Percentiles rank a stretch among this genome's conserved stretches.
Evolutionary conservation across 2,329 filamentous ascomycete species (phyloP).

Genomic region (Curvularia sp.): DNA sequence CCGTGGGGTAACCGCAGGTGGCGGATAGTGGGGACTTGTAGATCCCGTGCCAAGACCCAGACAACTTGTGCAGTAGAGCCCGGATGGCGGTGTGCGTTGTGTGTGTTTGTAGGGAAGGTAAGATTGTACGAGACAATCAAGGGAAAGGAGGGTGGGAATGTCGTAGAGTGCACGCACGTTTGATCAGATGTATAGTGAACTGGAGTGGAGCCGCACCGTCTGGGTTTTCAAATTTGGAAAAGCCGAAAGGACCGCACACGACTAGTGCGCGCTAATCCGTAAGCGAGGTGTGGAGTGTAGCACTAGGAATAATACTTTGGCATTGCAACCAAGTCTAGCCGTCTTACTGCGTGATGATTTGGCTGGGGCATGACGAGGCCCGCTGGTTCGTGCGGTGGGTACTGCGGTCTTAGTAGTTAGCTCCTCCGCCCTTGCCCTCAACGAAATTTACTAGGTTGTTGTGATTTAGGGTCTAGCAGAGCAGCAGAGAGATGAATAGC

Average conservation of each 20-base stretch:
- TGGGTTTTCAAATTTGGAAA: slow-evolving; percentile 26
- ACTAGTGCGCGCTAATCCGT: slow-evolving; percentile 32
- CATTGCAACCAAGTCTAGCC: slow-evolving; percentile 1
- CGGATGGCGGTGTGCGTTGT: neutral
- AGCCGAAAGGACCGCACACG: slow-evolving; percentile 22
- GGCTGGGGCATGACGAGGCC: neutral
- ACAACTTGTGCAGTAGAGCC: slow-evolving; percentile 18
- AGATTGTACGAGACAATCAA: neutral
- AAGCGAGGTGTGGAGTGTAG: slow-evolving; percentile 23
- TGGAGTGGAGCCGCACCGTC: slow-evolving; percentile 17
- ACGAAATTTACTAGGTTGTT: neutral
- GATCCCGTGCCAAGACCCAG: slow-evolving; percentile 21
- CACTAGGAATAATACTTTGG: slow-evolving; percentile 9
- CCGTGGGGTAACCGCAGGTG: slow-evolving; percentile 24
- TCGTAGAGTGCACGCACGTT: slow-evolving; percentile 14
- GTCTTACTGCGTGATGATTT: neutral
- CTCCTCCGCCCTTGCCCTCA: neutral
- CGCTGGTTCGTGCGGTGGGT: neutral
- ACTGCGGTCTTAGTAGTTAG: neutral
- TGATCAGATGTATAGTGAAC: slow-evolving; percentile 16
- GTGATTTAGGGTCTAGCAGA: neutral
- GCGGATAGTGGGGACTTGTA: slow-evolving; percentile 25
- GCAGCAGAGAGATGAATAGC: neutral
- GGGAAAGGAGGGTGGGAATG: neutral
- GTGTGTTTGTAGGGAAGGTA: neutral